phyloP scores from a whole-genome alignment of 2,329 filamentous ascomycete species.

The Penicillium sp. region DNA sequence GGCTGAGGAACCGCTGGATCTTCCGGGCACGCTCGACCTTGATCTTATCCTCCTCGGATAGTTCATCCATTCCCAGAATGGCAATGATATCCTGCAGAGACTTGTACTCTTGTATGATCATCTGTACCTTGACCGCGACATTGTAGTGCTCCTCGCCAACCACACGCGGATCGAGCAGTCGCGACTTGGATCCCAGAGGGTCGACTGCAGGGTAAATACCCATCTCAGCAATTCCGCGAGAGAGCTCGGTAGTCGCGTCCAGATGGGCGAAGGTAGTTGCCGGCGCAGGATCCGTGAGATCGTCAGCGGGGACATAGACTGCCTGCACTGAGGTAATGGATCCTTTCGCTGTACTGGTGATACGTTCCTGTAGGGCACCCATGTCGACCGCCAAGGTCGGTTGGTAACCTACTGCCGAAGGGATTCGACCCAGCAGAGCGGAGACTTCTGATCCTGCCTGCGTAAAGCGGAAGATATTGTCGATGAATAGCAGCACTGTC shows the following conservation, averaged over 20 bases:
- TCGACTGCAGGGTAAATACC: constrained; percentile 99
- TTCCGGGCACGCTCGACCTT: constrained; percentile 99
- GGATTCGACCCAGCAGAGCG: constrained; percentile 98
- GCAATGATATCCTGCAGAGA: constrained; percentile 99
- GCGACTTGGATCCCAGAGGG: constrained; percentile 98
- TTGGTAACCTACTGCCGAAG: constrained; percentile 99
- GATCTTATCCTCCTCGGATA: constrained; percentile 98
- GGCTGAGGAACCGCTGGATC: constrained; percentile 99
- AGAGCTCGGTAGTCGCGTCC: constrained; percentile 99
- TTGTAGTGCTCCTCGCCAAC: constrained; percentile 98
- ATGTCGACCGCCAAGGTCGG: constrained; percentile 98
- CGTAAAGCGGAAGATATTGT: constrained; percentile 99
- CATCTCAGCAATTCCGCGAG: constrained; percentile 99
- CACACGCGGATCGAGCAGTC: constrained; percentile 98
- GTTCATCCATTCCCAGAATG: constrained; percentile 99
- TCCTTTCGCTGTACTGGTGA: constrained; percentile 98
- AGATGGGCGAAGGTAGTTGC: constrained; percentile 99
- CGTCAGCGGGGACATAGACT: constrained; percentile 72
- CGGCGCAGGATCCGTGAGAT: constrained; percentile 99
- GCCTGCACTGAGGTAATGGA: not conserved
- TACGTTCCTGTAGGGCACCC: constrained; percentile 99
- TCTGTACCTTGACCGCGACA: constrained; percentile 90
- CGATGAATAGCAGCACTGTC: constrained; percentile 92
- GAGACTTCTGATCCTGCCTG: constrained; percentile 99
- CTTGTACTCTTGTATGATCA: constrained; percentile 99